Evolutionary conservation across 352 stramenopile species (phyloP), one percentile per base, ranked within the genome.

Genomic region (Blastocystis sp.): DNA sequence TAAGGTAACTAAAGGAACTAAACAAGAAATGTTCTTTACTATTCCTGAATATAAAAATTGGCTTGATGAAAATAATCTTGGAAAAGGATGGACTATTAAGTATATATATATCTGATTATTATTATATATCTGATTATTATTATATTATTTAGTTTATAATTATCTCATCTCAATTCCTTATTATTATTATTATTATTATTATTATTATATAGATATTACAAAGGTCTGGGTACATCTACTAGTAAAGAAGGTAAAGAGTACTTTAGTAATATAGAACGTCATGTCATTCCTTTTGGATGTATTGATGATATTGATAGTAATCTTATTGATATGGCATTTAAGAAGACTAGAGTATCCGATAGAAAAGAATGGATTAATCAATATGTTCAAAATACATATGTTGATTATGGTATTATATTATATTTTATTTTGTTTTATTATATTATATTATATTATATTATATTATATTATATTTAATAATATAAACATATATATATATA

Each of bases 181-280:
- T n/a, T n/a, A n/a, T n/a, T n/a, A n/a, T n/a, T n/a, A n/a, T n/a
- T 16, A 13, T 6, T 11, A 10, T 1, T 18, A 21, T 32, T 0
- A 21, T 18, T 52, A 30, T 18, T 13, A 6, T 9, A n/a, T 52
- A 62, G 52, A 27, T 97, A 95, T 72, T 96, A 96, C 75, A 97
- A 97, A 79, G 89, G 89, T 86, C 77, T 97, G 19, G 89, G 89
- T 77, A 97, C 89, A n/a, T 94, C 81, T 73, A 94, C 85, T 10
- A 69, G 82, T 19, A 71, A 81, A 18, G 89, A 97, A 68, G 88
- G 86, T 3, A 94, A 93, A 66, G 84, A 93, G 55, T 97, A 97
- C 68, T 97, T 96, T 54, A 80, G 80, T 7, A 80, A 92, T 46
- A 76, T 96, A 42, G 69, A 80, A 45, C 80, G 79, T 9, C 86